Conservation (phyloP, 768 basidiomycete genomes). For the Rubroboletus pulcherrimus region DNA sequence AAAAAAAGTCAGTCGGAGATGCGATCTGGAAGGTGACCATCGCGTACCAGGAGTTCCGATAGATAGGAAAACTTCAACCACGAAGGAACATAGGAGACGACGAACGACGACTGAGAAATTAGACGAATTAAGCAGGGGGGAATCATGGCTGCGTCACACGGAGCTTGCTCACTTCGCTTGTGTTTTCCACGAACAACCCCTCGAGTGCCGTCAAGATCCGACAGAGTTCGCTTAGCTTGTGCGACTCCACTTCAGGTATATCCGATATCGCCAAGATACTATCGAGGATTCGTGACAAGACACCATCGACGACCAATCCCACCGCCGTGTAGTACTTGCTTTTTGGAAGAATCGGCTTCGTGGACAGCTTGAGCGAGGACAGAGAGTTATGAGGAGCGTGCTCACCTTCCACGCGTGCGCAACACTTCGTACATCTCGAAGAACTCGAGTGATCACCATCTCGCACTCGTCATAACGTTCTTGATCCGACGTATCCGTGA, state of each 20-base stretch:
- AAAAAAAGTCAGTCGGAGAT: slow-evolving; percentile 1
- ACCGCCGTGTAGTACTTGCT: slow-evolving; percentile 69
- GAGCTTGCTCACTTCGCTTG: slow-evolving; percentile 45
- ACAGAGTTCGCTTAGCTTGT: slow-evolving; percentile 78
- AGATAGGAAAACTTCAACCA: slow-evolving; percentile 97
- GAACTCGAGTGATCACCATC: slow-evolving; percentile 54
- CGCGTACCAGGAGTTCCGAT: slow-evolving; percentile 80
- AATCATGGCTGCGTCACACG: background rate
- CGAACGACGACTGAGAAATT: slow-evolving; percentile 57
- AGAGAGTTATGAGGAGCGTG: background rate
- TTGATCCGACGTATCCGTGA: slow-evolving; percentile 65
- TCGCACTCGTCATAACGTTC: slow-evolving; percentile 77
- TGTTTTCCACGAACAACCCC: slow-evolving; percentile 70
- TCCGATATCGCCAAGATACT: slow-evolving; percentile 77
- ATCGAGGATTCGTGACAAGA: slow-evolving; percentile 60
- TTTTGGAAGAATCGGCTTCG: slow-evolving; percentile 63
- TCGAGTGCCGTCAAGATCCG: slow-evolving; percentile 76
- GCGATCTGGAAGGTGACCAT: background rate
- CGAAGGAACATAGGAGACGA: slow-evolving; percentile 81
- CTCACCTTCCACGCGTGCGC: slow-evolving; percentile 73
- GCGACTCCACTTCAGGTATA: slow-evolving; percentile 86
- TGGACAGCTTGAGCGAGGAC: background rate
- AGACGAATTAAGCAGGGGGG: background rate
- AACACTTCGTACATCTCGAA: slow-evolving; percentile 60
- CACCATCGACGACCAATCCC: slow-evolving; percentile 67